phyloP scores from a whole-genome alignment of 352 stramenopile genomes.

The Phytophthora fragariae region DNA sequence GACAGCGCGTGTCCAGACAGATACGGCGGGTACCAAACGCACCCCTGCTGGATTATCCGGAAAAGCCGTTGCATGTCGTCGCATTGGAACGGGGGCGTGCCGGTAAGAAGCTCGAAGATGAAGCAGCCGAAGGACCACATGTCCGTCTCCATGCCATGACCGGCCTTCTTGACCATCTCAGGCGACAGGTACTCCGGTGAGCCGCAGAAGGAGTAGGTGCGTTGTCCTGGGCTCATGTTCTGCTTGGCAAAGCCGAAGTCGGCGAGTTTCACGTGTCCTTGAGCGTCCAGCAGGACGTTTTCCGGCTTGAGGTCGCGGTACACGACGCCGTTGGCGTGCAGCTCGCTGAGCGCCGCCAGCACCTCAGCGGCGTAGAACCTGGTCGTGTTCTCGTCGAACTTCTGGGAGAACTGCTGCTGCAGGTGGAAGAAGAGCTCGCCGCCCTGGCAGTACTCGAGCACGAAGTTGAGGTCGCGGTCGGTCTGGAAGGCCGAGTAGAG shows the following conservation, averaged over 20 bases:
- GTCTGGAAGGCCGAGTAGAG: slow-evolving; percentile 82
- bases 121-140: slow-evolving; percentile 92
- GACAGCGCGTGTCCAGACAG: slow-evolving; percentile 54
- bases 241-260: slow-evolving; percentile 89
- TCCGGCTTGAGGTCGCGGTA: slow-evolving; percentile 86
- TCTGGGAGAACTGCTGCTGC: slow-evolving; percentile 76
- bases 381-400: slow-evolving; percentile 69
- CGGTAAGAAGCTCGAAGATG: slow-evolving; percentile 81
- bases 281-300: slow-evolving; percentile 77
- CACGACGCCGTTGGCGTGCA: slow-evolving; percentile 52
- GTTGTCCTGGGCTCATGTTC: slow-evolving; percentile 57
- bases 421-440: slow-evolving; percentile 89
- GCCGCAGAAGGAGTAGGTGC: slow-evolving; percentile 85
- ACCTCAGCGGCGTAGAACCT: slow-evolving; percentile 86
- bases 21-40: slow-evolving; percentile 75
- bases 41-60: slow-evolving; percentile 60
- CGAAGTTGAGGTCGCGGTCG: slow-evolving; percentile 79
- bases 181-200: slow-evolving; percentile 87
- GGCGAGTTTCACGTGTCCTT: slow-evolving; percentile 82
- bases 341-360: slow-evolving; percentile 54
- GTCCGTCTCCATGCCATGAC: slow-evolving; percentile 81
- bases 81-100: slow-evolving; percentile 76
- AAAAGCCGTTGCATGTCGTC: slow-evolving; percentile 72
- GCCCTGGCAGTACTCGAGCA: slow-evolving; percentile 87
- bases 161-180: slow-evolving; percentile 83